phyloP scores from a whole-genome alignment of 148 eudicot genomes.

The Heliosperma pusillum region DNA sequence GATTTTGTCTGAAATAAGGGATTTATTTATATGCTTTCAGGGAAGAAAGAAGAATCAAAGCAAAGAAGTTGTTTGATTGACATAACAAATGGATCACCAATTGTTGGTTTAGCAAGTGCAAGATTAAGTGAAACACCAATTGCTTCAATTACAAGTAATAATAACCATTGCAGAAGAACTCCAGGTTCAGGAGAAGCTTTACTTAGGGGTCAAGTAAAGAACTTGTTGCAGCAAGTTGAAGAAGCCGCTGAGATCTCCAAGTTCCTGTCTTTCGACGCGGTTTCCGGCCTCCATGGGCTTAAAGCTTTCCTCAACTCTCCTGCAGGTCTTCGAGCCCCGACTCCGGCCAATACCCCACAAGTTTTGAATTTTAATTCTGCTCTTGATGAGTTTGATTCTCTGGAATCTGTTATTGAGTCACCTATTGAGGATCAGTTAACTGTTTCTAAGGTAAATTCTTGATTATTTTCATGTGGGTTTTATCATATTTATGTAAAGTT shows the following conservation, averaged over 20 bases:
- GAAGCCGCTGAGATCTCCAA: slow-evolving; percentile 65
- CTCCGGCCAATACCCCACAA: slow-evolving; percentile 82
- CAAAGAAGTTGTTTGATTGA: slow-evolving; percentile 49
- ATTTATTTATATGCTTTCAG: slow-evolving; percentile 36
- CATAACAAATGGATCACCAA: slow-evolving; percentile 88
- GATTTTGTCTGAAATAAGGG: too few species aligned
- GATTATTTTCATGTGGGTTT: background rate
- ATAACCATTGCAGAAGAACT: slow-evolving; percentile 35
- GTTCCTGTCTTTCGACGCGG: slow-evolving; percentile 32
- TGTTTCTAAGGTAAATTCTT: slow-evolving; percentile 48
- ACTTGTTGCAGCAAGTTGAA: slow-evolving; percentile 72
- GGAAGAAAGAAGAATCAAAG: slow-evolving; percentile 45
- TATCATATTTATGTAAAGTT: too few species aligned
- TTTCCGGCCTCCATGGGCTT: slow-evolving; percentile 23
- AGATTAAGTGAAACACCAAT: slow-evolving; percentile 46
- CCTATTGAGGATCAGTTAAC: slow-evolving; percentile 46
- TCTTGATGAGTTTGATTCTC: slow-evolving; percentile 19
- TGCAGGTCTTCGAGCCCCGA: slow-evolving; percentile 57
- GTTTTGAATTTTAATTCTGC: slow-evolving; percentile 27
- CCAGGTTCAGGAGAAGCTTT: slow-evolving; percentile 92
- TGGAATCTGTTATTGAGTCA: slow-evolving; percentile 37
- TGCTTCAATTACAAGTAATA: slow-evolving; percentile 46
- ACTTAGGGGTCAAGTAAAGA: slow-evolving; percentile 78
- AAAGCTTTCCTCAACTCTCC: slow-evolving; percentile 49
- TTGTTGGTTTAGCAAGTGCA: slow-evolving; percentile 74